phyloP scores from a whole-genome alignment of 2,329 filamentous ascomycete genomes.

The Neofusicoccum ribis region DNA sequence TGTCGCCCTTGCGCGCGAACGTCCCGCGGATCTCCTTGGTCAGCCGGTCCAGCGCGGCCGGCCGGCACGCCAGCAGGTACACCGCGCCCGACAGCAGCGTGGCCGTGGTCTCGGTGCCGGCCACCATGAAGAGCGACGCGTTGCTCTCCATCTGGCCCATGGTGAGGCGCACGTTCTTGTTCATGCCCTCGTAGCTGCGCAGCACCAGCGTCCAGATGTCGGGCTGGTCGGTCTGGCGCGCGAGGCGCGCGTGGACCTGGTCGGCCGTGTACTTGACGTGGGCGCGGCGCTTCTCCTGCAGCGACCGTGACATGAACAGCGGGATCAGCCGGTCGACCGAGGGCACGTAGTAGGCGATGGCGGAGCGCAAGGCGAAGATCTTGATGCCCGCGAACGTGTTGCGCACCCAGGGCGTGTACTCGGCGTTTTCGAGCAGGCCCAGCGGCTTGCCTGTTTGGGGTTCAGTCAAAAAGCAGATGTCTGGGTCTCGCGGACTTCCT shows the following conservation, averaged over 20 bases:
- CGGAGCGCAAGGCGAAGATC: neutral
- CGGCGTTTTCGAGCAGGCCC: constrained; percentile 29
- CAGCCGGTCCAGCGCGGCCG: neutral
- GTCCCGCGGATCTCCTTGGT: neutral
- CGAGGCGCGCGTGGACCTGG: neutral
- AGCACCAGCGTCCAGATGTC: constrained; percentile 30
- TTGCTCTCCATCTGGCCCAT: constrained; percentile 24
- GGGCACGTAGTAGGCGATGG: neutral
- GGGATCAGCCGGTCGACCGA: neutral
- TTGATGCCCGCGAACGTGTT: constrained; percentile 31
- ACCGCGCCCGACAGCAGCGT: constrained; percentile 35
- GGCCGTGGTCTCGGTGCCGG: constrained; percentile 45
- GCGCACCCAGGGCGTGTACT: constrained; percentile 29
- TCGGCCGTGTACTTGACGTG: neutral
- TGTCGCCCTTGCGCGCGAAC: neutral
- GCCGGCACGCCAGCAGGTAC: constrained; percentile 33
- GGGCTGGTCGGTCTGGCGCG: neutral
- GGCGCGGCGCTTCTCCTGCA: neutral
- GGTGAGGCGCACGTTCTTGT: constrained; percentile 20
- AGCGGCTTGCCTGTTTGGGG: constrained; percentile 25
- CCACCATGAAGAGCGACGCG: constrained; percentile 30
- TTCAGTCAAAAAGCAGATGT: too few species aligned
- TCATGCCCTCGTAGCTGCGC: constrained; percentile 28
- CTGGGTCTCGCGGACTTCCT: too few species aligned
- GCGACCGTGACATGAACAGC: neutral